A percentile compares a stretch with the other conserved stretches of the same genome.
These are phyloP conservation scores for Paraphaeosphaeria sporulosa DNA, from an alignment of 2,329 filamentous ascomycete genomes.

Conservation along the genomic window DNA sequence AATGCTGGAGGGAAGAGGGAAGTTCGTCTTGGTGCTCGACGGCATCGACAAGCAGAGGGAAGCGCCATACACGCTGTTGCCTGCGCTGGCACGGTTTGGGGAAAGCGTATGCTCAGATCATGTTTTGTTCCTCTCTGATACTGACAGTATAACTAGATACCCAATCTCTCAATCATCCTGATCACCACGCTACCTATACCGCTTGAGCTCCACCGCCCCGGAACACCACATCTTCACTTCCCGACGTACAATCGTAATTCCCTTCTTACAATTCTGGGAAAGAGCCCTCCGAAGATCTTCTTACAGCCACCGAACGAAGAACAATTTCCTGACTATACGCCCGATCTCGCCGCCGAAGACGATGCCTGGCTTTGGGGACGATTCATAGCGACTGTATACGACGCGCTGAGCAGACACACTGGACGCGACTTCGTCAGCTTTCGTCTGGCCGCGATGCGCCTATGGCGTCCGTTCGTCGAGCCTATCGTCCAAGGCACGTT, in stretches of 20 bases:
- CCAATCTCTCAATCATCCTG: conserved; percentile 77
- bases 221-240: conserved; percentile 81
- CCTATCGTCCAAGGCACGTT: conserved; percentile 79
- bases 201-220: conserved; percentile 72
- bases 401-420: conserved; percentile 81
- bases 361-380: conserved; percentile 77
- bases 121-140: not conserved
- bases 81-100: conserved; percentile 80
- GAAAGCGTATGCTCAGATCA: conserved; percentile 70
- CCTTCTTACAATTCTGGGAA: conserved; percentile 76
- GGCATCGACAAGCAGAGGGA: conserved; percentile 86
- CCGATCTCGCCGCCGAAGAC: conserved; percentile 60
- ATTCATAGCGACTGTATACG: conserved; percentile 85
- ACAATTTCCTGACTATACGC: conserved; percentile 56
- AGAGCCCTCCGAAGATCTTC: conserved; percentile 57
- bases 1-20: conserved; percentile 63
- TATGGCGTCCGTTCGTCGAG: conserved; percentile 86
- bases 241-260: conserved; percentile 83
- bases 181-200: conserved; percentile 77
- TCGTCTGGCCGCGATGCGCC: conserved; percentile 69
- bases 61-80: conserved; percentile 76
- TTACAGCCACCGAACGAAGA: conserved; percentile 43
- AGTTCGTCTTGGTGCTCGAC: conserved; percentile 86
- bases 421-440: conserved; percentile 81
- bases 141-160: conserved; percentile 65